phyloP scores from a whole-genome alignment of 2,329 filamentous ascomycete genomes.

The Fusarium tupiense region DNA sequence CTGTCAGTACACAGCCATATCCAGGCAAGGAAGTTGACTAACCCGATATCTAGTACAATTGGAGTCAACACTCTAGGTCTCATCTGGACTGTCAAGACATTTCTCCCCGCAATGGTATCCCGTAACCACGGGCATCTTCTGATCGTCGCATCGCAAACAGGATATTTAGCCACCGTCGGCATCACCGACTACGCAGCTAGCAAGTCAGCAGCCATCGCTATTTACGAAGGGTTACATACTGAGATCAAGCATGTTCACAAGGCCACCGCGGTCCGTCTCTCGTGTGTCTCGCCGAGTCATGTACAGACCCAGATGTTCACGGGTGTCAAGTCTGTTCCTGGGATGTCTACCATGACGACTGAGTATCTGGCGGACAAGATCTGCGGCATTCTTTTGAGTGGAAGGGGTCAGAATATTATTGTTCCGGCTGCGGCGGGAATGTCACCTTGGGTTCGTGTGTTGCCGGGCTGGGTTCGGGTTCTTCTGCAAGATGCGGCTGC shows the following conservation, averaged over 20 bases:
- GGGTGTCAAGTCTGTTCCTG: neutral
- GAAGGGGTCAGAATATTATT: neutral
- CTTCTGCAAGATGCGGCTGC: neutral
- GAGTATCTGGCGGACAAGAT: neutral
- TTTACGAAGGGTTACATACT: neutral
- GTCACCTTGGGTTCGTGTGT: neutral
- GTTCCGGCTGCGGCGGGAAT: neutral
- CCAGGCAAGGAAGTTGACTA: rapidly evolving
- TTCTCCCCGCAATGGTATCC: neutral
- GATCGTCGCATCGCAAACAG: neutral
- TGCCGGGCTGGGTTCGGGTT: neutral
- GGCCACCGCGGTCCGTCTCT: neutral
- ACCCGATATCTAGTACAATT: neutral
- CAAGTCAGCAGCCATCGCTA: neutral
- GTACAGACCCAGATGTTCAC: neutral
- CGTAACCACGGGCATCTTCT: neutral
- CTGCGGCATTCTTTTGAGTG: neutral
- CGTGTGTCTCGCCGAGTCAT: neutral
- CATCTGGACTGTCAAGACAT: neutral
- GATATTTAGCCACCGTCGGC: neutral
- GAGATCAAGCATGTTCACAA: neutral
- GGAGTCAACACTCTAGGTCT: neutral
- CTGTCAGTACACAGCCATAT: neutral
- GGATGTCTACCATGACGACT: neutral
- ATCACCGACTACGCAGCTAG: neutral